phyloP scores from a whole-genome alignment of 2,329 filamentous ascomycete species.

The Fusarium burgessii region DNA sequence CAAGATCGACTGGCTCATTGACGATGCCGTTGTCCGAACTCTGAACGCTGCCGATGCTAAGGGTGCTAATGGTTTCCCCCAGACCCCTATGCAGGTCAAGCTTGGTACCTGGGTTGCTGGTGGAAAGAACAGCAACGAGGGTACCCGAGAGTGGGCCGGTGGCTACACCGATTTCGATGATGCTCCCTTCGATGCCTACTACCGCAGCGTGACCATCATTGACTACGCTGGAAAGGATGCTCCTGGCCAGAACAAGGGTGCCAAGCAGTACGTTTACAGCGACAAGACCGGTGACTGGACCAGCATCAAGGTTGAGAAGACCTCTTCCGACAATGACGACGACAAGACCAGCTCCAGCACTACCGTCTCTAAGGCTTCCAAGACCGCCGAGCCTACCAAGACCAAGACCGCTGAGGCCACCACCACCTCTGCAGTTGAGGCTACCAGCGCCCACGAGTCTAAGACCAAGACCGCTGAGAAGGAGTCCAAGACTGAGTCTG shows the following conservation, averaged over 20 bases:
- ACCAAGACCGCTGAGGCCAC: conserved; percentile 29
- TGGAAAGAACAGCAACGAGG: conserved; percentile 68
- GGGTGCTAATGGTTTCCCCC: conserved; percentile 71
- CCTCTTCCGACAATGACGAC: conserved; percentile 45
- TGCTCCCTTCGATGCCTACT: conserved; percentile 67
- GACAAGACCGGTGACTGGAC: conserved; percentile 62
- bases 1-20: conserved; percentile 72
- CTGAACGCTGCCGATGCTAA: conserved; percentile 70
- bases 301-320: conserved; percentile 64
- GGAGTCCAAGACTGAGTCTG: conserved; percentile 14
- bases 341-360: conserved; percentile 40
- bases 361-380: conserved; percentile 24
- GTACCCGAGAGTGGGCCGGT: conserved; percentile 79
- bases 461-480: conserved; percentile 27
- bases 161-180: conserved; percentile 68
- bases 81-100: conserved; percentile 79
- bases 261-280: conserved; percentile 65
- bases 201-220: conserved; percentile 66
- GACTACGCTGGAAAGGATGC: conserved; percentile 66
- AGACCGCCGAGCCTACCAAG: conserved; percentile 31
- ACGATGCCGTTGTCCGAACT: conserved; percentile 71
- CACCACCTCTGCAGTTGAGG: conserved; percentile 27
- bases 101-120: conserved; percentile 76
- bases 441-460: conserved; percentile 22
- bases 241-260: conserved; percentile 51